phyloP scores from a whole-genome alignment of 2,329 filamentous ascomycete genomes.

The Anthostomella pinea region DNA sequence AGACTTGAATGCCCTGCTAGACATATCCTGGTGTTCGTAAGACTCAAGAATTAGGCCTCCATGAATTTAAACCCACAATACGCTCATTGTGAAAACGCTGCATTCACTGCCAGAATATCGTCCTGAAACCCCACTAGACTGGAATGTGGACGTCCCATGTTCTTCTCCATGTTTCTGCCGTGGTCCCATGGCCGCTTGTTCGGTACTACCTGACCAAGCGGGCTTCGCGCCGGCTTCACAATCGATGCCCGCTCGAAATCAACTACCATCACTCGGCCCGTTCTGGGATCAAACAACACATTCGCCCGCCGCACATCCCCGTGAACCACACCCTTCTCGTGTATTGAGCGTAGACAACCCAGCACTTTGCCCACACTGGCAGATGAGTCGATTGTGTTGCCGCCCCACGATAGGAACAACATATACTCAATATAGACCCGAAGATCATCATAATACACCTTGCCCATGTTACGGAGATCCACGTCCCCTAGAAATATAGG shows the following conservation, averaged over 20 bases:
- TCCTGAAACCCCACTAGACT: no score
- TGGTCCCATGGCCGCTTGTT: no score
- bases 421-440: conserved; percentile 34
- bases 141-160: no score
- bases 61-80: no score
- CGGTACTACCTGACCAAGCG: no score
- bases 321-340: conserved; percentile 27
- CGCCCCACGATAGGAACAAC: conserved; percentile 35
- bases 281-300: conserved; percentile 26
- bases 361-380: conserved; percentile 8
- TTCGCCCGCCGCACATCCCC: conserved; percentile 25
- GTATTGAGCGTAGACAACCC: conserved; percentile 21
- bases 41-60: no score
- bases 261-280: conserved; percentile 28
- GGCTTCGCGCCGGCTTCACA: no score
- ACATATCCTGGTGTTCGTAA: no score
- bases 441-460: conserved; percentile 33
- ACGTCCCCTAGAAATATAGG: conserved; percentile 39
- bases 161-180: no score
- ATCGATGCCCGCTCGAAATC: conserved; percentile 35
- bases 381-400: conserved; percentile 11
- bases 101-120: no score
- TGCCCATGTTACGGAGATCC: conserved; percentile 31
- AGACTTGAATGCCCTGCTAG: no score
- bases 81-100: no score